phyloP scores from a whole-genome alignment of 2,329 filamentous ascomycete genomes.

The Chalaropsis thielavioides region DNA sequence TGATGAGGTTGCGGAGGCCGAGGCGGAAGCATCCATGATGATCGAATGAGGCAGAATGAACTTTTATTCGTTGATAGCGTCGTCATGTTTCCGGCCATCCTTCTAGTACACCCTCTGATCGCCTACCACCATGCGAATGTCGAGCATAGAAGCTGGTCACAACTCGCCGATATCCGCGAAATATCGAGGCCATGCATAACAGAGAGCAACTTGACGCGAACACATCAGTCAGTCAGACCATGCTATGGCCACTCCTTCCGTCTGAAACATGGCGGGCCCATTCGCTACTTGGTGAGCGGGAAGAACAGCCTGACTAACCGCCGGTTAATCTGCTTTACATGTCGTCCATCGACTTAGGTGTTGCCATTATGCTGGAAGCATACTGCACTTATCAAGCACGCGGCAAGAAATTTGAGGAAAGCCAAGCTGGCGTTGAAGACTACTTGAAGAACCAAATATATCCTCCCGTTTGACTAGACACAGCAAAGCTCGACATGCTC shows the following conservation, averaged over 20 bases:
- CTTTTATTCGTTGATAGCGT: background rate
- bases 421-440: background rate
- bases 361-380: background rate
- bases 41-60: background rate
- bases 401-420: no score
- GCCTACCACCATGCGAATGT: no score
- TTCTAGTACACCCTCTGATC: no score
- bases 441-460: background rate
- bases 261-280: background rate
- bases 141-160: background rate
- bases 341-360: background rate
- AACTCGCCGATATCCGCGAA: background rate
- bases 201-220: background rate
- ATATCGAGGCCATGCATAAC: background rate
- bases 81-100: background rate
- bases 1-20: constrained; percentile 32
- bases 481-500: background rate
- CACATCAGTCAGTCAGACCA: background rate
- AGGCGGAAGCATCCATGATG: constrained; percentile 27
- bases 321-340: background rate
- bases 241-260: background rate
- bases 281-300: background rate
- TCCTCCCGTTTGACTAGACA: background rate
- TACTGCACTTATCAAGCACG: no score
- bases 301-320: background rate